Conservation (phyloP, 495 filamentous ascomycete species). For the Tuber aestivum region DNA sequence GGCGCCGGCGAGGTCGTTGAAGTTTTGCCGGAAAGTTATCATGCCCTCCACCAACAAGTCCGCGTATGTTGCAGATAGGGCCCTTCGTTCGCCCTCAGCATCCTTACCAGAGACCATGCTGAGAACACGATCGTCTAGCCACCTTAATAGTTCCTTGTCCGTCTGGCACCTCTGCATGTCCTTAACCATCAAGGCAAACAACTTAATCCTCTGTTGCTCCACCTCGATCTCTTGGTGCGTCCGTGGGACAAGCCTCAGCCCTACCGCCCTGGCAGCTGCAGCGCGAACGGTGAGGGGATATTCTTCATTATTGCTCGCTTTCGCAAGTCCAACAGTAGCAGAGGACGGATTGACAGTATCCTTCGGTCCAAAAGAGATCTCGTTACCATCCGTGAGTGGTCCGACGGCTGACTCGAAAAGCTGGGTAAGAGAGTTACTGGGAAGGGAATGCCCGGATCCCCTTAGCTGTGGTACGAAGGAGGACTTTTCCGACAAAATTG, state of each 20-base stretch:
- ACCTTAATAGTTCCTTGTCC: slow-evolving; percentile 24
- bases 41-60: slow-evolving; percentile 36
- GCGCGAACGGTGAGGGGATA: slow-evolving; percentile 20
- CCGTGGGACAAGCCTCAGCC: slow-evolving; percentile 6
- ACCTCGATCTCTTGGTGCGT: background rate
- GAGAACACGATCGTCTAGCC: slow-evolving; percentile 31
- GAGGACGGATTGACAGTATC: slow-evolving; percentile 13
- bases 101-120: slow-evolving; percentile 6
- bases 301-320: slow-evolving; percentile 24
- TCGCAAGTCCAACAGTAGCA: slow-evolving; percentile 14
- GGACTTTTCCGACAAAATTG: slow-evolving; percentile 32
- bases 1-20: slow-evolving; percentile 32
- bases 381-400: slow-evolving; percentile 23
- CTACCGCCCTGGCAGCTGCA: slow-evolving; percentile 32
- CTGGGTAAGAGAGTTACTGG: slow-evolving; percentile 24
- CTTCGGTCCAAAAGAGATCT: slow-evolving; percentile 32
- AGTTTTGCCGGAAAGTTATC: slow-evolving; percentile 18
- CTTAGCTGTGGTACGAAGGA: slow-evolving; percentile 14
- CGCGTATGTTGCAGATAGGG: slow-evolving; percentile 25
- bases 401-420: slow-evolving; percentile 40
- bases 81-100: background rate
- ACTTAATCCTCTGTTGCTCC: background rate
- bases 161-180: slow-evolving; percentile 24
- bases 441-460: slow-evolving; percentile 8
- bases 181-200: background rate